Evolutionary conservation across 2,329 filamentous ascomycete genomes (phyloP).

Genomic region (Aspergillus sp.): DNA sequence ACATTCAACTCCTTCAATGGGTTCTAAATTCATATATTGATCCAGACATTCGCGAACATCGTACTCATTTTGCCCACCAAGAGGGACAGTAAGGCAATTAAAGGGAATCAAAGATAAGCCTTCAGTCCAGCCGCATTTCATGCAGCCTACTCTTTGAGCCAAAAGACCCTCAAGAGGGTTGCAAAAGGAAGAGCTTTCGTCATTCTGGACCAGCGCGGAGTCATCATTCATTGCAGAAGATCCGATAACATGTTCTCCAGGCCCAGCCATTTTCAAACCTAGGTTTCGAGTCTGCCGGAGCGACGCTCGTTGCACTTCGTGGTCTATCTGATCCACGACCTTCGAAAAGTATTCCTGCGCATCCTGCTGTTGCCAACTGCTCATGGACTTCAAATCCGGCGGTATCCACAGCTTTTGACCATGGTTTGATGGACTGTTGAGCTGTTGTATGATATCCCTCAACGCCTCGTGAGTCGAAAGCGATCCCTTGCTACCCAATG

Average conservation of each 20-base stretch:
- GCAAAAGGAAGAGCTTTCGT: slow-evolving; percentile 34
- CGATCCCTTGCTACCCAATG: slow-evolving; percentile 30
- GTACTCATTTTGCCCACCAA: slow-evolving; percentile 63
- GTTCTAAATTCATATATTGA: slow-evolving; percentile 77
- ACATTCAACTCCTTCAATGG: slow-evolving; percentile 86
- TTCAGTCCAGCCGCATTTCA: slow-evolving; percentile 78
- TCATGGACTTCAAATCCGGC: slow-evolving; percentile 79
- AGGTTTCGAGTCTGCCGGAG: slow-evolving; percentile 39
- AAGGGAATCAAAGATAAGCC: slow-evolving; percentile 88
- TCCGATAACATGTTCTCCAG: slow-evolving; percentile 28
- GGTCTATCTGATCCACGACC: slow-evolving; percentile 77
- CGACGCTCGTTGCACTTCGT: slow-evolving; percentile 59
- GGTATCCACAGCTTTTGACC: slow-evolving; percentile 80
- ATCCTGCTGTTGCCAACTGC: slow-evolving; percentile 93
- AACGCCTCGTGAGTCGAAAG: slow-evolving; percentile 52
- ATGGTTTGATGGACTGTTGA: slow-evolving; percentile 67
- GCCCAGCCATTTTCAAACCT: slow-evolving; percentile 35
- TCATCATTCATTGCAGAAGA: slow-evolving; percentile 11
- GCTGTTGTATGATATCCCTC: slow-evolving; percentile 60
- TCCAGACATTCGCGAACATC: slow-evolving; percentile 75
- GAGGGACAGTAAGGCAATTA: slow-evolving; percentile 83
- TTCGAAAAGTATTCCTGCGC: slow-evolving; percentile 97
- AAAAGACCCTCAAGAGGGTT: slow-evolving; percentile 85
- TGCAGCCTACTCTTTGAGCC: slow-evolving; percentile 84
- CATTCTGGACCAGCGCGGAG: slow-evolving; percentile 7